A percentile compares a stretch with the other conserved stretches of the same genome.
phyloP scores from a whole-genome alignment of 164 flowering plant species.

The Macadamia tetraphylla region DNA sequence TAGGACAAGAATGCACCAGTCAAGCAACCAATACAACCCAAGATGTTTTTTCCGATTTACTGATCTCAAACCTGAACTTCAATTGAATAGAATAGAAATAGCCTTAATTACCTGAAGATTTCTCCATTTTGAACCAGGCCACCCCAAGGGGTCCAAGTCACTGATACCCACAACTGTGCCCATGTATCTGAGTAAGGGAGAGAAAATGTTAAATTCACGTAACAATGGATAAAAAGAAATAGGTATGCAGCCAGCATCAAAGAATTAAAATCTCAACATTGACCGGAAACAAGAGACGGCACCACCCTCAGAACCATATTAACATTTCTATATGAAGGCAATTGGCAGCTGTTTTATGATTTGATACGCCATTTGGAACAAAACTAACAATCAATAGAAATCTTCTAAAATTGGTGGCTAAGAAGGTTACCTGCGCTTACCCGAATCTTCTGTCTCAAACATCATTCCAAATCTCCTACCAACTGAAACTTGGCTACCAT shows the following conservation, averaged over 20 bases:
- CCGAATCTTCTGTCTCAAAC: constrained; percentile 98
- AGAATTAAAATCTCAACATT: no score
- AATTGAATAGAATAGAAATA: background rate
- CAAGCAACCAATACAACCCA: background rate
- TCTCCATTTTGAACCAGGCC: constrained; percentile 98
- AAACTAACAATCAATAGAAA: background rate
- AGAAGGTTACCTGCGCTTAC: constrained; percentile 75
- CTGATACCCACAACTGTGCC: constrained; percentile 80
- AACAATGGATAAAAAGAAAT: background rate
- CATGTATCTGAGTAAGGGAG: constrained; percentile 65
- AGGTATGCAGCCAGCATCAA: no score
- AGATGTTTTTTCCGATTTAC: background rate
- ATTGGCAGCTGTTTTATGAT: background rate
- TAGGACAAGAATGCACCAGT: constrained; percentile 1
- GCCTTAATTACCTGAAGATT: constrained; percentile 68
- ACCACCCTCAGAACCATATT: background rate
- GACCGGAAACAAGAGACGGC: no score
- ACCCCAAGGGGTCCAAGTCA: constrained; percentile 84
- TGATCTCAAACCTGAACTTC: background rate
- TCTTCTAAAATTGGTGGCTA: background rate
- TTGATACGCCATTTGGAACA: background rate
- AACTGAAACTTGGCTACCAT: constrained; percentile 67
- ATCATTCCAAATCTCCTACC: constrained; percentile 99
- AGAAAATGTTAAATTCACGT: background rate
- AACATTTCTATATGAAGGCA: background rate